Evolutionary conservation across 2,329 filamentous ascomycete species (phyloP), one percentile per base, ranked within the genome.

Genomic region (Pseudogymnoascus sp.): DNA sequence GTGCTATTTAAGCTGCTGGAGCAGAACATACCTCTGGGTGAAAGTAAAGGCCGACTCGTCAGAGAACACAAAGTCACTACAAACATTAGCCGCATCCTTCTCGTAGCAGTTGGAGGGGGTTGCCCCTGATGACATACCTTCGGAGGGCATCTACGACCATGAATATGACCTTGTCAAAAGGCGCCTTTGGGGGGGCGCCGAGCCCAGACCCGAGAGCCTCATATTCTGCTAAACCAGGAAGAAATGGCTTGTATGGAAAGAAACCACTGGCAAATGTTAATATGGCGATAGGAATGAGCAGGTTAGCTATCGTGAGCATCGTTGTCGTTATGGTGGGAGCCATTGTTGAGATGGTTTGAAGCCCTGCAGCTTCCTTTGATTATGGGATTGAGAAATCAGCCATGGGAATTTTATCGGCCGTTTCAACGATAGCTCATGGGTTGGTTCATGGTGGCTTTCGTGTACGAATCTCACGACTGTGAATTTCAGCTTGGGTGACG

Each of bases 141-240:
- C 92, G 83, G 73, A 99, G 75, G 25, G 94, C 93, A 82, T 99
- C 94, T 29, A 99, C 89, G 5, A 99, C 92, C 93, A 99, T 97
- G 74, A 99, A 97, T 61, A 99, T 80, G 60, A 97, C 79, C 70
- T 88, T 92, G 74, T 97, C 86, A 74, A 99, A 99, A 0, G 88
- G 86, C 35, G 89, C 82, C 58, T 80, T 75, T 2, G 88, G 86
- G 5, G 80, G 80, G 55, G 75, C 70, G 18, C 78, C 85, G 76
- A 82, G 80, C 58, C 79, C 76, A 76, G 82, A 80, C 55, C 79
- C 76, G 29, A 82, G 72, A 59, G 81, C 70, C 65, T 84, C 81
- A 74, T 87, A 89, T 65, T 82, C 78, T 8, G 94, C 92, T 55
- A 96, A 78, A 3, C 94, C 94, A 9, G 92, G 86, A 58, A 99